phyloP scores from a whole-genome alignment of 139 green algal genomes.

The Deuterostichococcus epilithicus region DNA sequence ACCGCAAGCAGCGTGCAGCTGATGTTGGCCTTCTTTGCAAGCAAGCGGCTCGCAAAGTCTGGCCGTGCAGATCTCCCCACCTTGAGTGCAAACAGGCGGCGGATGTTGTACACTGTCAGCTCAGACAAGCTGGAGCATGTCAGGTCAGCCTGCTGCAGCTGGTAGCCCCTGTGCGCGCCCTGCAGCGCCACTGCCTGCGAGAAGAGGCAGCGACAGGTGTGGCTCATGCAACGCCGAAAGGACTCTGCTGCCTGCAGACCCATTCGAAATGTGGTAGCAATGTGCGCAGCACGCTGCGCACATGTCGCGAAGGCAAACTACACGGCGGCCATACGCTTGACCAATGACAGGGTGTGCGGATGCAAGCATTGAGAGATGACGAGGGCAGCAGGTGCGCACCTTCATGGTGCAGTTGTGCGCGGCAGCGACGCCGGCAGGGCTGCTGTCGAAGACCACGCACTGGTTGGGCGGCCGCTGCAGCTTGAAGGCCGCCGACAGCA shows the following conservation, averaged over 20 bases:
- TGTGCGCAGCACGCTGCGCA: too few relatives aligned
- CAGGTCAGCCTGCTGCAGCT: conserved; percentile 77
- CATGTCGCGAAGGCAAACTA: too few relatives aligned
- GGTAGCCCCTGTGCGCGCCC: conserved; percentile 44
- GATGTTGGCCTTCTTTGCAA: background rate
- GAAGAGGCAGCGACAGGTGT: background rate
- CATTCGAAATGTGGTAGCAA: too few relatives aligned
- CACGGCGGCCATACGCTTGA: too few relatives aligned
- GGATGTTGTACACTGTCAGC: conserved; percentile 82
- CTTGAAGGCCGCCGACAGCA: conserved; percentile 79
- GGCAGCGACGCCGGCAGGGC: conserved; percentile 63
- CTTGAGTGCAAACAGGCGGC: conserved; percentile 53
- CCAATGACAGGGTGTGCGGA: too few relatives aligned
- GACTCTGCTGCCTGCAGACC: too few relatives aligned
- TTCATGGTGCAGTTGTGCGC: conserved; percentile 93
- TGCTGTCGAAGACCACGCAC: conserved; percentile 77
- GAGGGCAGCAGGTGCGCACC: conserved; percentile 8
- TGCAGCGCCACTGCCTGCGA: conserved; percentile 41
- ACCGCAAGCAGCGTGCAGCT: background rate
- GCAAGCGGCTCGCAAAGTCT: background rate
- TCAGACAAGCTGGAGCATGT: conserved; percentile 65
- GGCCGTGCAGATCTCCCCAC: too few relatives aligned
- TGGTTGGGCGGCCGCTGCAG: conserved; percentile 72
- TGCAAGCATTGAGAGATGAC: background rate
- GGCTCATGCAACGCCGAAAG: too few relatives aligned